Conservation (phyloP, 768 basidiomycete species). For the Roridomyces roridus region DNA sequence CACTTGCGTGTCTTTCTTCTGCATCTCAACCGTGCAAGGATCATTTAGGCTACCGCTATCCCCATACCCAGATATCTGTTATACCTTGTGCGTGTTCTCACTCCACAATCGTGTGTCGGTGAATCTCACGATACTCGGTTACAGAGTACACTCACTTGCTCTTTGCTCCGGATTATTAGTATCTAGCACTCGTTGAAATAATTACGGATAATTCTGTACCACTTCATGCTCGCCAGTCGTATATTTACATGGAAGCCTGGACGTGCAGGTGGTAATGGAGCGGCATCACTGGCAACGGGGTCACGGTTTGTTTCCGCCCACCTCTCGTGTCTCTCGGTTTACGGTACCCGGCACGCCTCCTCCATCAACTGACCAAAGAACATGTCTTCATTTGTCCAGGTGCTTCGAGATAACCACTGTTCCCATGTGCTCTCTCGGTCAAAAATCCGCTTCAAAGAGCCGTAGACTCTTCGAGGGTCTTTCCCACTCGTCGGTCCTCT, state of each 20-base stretch:
- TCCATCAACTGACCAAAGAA: constrained; percentile 24
- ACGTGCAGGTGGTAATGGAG: neutral
- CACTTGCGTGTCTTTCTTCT: constrained; percentile 1
- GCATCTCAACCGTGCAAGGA: constrained; percentile 16
- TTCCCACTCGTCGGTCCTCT: neutral
- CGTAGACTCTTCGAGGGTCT: neutral
- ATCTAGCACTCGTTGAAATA: constrained; percentile 7
- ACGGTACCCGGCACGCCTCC: constrained; percentile 7
- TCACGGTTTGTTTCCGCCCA: constrained; percentile 19
- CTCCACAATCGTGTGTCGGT: constrained; percentile 28
- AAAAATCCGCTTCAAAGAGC: too few species aligned
- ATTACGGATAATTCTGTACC: constrained; percentile 29
- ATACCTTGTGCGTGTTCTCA: constrained; percentile 40
- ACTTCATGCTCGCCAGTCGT: neutral
- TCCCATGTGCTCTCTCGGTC: constrained; percentile 8
- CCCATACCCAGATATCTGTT: constrained; percentile 45
- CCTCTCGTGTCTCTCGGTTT: constrained; percentile 5
- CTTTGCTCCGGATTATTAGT: constrained; percentile 20
- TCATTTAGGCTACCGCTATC: constrained; percentile 18
- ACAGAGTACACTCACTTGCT: constrained; percentile 19
- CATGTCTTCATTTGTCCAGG: constrained; percentile 15
- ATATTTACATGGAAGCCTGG: neutral
- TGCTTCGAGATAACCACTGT: neutral
- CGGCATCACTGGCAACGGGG: constrained; percentile 17
- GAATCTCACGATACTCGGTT: constrained; percentile 21